Conservation (phyloP, 805 yeast species). For the Saturnispora quitensis region DNA sequence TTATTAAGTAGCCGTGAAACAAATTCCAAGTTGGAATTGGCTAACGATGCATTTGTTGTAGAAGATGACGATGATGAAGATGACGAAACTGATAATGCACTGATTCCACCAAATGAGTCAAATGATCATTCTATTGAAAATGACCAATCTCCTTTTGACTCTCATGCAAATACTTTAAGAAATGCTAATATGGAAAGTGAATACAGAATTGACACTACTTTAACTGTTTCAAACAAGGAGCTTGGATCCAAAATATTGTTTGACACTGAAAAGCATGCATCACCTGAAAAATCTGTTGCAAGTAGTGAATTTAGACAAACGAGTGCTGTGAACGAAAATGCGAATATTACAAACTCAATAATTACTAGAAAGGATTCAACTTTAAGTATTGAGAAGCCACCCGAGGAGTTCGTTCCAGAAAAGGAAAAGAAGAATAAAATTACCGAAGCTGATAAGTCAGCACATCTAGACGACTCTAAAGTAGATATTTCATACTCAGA, state of each 20-base stretch:
- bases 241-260: not conserved
- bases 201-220: too few relatives aligned
- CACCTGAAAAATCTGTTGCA: not conserved
- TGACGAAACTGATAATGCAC: not conserved
- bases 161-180: not conserved
- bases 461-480: too few relatives aligned
- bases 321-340: not conserved
- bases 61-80: constrained; percentile 5
- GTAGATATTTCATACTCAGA: too few relatives aligned
- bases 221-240: not conserved
- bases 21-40: not conserved
- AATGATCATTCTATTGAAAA: not conserved
- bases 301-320: not conserved
- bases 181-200: not conserved
- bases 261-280: not conserved
- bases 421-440: too few relatives aligned
- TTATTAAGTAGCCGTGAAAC: not conserved
- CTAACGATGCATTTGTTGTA: not conserved
- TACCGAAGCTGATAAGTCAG: too few relatives aligned
- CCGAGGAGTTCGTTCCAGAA: too few relatives aligned
- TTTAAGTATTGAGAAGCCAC: not conserved
- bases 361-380: not conserved
- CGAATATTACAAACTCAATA: not conserved
- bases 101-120: not conserved
- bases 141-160: not conserved